Percentiles rank a stretch among this genome's conserved stretches.
Conservation (phyloP, 2,329 filamentous ascomycete genomes). For the Ceratocystis papillata region DNA sequence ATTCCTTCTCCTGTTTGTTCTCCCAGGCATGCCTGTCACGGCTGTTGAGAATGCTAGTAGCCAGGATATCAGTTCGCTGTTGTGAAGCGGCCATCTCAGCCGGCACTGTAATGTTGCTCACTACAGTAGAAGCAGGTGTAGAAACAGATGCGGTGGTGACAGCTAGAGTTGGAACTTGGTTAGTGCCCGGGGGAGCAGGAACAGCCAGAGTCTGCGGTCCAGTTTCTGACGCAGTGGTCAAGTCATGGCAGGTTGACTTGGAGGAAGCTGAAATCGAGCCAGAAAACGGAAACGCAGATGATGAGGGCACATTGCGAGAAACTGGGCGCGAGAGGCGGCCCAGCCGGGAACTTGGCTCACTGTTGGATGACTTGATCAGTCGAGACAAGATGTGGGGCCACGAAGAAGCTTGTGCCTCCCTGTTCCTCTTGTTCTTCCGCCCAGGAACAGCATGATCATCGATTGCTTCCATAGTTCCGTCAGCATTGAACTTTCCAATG, state of each 20-base stretch:
- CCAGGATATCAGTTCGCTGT: slow-evolving; percentile 1
- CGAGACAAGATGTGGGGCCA: slow-evolving; percentile 20
- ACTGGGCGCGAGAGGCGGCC: slow-evolving; percentile 4
- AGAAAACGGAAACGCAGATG: background rate
- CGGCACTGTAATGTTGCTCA: slow-evolving; percentile 1
- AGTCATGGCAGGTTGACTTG: slow-evolving; percentile 5
- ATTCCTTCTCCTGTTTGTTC: slow-evolving; percentile 10
- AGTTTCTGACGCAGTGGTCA: background rate
- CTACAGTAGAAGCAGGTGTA: background rate
- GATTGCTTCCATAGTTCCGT: background rate
- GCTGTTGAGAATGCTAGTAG: slow-evolving; percentile 8
- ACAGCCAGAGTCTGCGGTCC: background rate
- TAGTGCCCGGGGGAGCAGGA: background rate
- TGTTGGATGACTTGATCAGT: slow-evolving; percentile 8
- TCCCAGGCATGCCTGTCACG: slow-evolving; percentile 12
- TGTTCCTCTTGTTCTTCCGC: background rate
- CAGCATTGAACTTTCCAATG: slow-evolving; percentile 9
- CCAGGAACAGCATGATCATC: background rate
- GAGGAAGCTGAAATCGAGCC: background rate
- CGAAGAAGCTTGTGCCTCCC: background rate
- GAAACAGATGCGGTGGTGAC: background rate
- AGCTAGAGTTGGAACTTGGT: background rate
- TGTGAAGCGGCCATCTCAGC: background rate
- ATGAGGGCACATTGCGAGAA: background rate
- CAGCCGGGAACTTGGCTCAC: background rate